A percentile compares a stretch with the other conserved stretches of the same genome.
Conservation (phyloP, 441 rosid species). For the Erodium texanum region DNA sequence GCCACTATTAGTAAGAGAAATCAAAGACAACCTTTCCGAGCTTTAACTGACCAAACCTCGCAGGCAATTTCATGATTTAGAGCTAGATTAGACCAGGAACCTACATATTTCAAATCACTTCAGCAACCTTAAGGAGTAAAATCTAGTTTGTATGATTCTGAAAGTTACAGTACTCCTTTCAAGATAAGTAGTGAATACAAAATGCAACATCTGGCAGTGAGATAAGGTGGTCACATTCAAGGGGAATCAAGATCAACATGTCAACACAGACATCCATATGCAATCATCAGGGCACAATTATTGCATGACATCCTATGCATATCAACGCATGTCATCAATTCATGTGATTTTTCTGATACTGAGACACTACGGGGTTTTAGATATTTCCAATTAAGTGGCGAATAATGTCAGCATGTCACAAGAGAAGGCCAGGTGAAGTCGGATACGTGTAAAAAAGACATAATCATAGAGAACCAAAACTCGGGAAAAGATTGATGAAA, state of each 20-base stretch:
- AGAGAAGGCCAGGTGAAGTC: no score
- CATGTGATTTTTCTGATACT: no score
- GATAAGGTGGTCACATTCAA: background rate
- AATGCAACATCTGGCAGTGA: background rate
- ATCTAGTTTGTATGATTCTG: background rate
- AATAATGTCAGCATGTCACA: constrained; percentile 16
- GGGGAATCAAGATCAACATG: background rate
- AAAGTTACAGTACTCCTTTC: background rate
- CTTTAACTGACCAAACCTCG: background rate
- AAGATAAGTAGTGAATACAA: background rate
- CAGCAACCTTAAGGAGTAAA: background rate
- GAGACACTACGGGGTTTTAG: background rate
- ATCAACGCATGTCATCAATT: background rate
- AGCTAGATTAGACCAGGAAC: background rate
- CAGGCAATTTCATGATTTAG: background rate
- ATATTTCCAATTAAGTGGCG: constrained; percentile 2
- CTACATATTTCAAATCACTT: background rate
- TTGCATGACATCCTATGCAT: background rate
- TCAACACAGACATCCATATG: background rate
- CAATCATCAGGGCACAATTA: background rate
- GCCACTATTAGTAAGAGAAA: no score
- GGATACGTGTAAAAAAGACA: no score
- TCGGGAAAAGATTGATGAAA: no score
- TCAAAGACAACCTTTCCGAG: background rate
- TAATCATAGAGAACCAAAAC: no score